A percentile compares a stretch with the other conserved stretches of the same genome.
phyloP scores from a whole-genome alignment of 352 stramenopile species.

The Phytophthora melonis region DNA sequence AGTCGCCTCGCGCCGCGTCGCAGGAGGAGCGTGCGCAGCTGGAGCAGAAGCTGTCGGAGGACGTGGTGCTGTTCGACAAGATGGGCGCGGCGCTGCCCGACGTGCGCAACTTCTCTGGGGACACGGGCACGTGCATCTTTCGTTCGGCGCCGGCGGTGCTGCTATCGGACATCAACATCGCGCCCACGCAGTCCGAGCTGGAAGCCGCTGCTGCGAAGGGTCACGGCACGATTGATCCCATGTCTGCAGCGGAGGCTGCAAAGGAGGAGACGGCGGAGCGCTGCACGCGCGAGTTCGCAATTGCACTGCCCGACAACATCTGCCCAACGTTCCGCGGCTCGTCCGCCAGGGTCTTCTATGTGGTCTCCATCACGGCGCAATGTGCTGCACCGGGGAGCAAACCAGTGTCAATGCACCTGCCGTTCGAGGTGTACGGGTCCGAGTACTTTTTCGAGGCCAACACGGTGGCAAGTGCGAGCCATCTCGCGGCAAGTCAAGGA shows the following conservation, averaged over 20 bases:
- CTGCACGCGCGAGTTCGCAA: constrained; percentile 62
- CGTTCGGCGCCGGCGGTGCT: constrained; percentile 57
- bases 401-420: constrained; percentile 58
- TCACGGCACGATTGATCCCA: constrained; percentile 7
- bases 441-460: constrained; percentile 56
- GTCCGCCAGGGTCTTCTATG: constrained; percentile 69
- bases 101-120: constrained; percentile 60
- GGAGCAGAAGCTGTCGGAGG: constrained; percentile 30
- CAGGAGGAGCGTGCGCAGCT: constrained; percentile 29
- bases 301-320: constrained; percentile 54
- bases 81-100: constrained; percentile 40
- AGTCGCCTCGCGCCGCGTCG: constrained; percentile 59
- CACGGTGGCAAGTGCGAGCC: constrained; percentile 44
- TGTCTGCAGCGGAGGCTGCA: constrained; percentile 23
- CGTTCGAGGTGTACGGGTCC: constrained; percentile 68
- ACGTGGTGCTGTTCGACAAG: constrained; percentile 40
- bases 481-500: constrained; percentile 27
- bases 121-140: constrained; percentile 70
- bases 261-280: constrained; percentile 49
- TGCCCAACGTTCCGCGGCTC: constrained; percentile 69
- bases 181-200: constrained; percentile 46
- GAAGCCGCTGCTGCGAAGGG: constrained; percentile 15
- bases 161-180: constrained; percentile 69
- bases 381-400: constrained; percentile 35
- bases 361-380: constrained; percentile 62